These are phyloP conservation scores for Penicillium decumbens DNA, from an alignment of 2,329 filamentous ascomycete genomes.

Conservation along the genomic window DNA sequence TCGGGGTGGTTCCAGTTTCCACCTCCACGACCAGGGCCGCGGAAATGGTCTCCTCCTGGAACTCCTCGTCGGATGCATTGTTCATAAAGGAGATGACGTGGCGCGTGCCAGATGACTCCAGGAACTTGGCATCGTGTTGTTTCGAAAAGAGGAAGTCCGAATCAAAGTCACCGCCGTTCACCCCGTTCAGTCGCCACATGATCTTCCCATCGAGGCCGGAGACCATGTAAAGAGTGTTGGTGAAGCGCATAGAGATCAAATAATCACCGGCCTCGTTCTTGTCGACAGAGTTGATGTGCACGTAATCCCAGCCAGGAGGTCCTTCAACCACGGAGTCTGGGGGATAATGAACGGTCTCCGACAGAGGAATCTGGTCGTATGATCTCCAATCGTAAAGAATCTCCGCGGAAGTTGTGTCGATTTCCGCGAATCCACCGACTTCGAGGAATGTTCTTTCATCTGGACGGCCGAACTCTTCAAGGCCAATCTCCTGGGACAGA, in stretches of 20 bases:
- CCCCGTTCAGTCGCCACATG: slow-evolving; percentile 38
- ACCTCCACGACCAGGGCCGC: slow-evolving; percentile 29
- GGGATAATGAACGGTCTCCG: slow-evolving; percentile 18
- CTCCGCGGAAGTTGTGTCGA: slow-evolving; percentile 31
- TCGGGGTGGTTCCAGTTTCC: slow-evolving; percentile 23
- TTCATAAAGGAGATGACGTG: slow-evolving; percentile 34
- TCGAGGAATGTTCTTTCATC: slow-evolving; percentile 24
- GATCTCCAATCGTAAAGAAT: slow-evolving; percentile 36
- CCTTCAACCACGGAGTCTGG: slow-evolving; percentile 7
- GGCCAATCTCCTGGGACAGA: slow-evolving; percentile 18
- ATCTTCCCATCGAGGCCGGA: slow-evolving; percentile 32
- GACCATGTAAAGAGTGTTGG: slow-evolving; percentile 38
- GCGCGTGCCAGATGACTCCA: slow-evolving; percentile 26
- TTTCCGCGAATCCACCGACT: slow-evolving; percentile 32
- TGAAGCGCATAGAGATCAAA: slow-evolving; percentile 38
- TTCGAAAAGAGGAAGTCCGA: slow-evolving; percentile 34
- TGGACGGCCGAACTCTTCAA: slow-evolving; percentile 25
- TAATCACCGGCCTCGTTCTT: slow-evolving; percentile 38
- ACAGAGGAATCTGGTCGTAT: slow-evolving; percentile 26
- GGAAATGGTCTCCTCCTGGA: slow-evolving; percentile 25
- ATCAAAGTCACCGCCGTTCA: slow-evolving; percentile 24
- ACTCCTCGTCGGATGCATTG: slow-evolving; percentile 32
- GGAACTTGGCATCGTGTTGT: slow-evolving; percentile 37
- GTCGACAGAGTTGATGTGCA: slow-evolving; percentile 41
- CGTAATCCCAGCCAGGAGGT: slow-evolving; percentile 32